Conservation (phyloP, 768 basidiomycete genomes). For the Dioszegia crocea region DNA sequence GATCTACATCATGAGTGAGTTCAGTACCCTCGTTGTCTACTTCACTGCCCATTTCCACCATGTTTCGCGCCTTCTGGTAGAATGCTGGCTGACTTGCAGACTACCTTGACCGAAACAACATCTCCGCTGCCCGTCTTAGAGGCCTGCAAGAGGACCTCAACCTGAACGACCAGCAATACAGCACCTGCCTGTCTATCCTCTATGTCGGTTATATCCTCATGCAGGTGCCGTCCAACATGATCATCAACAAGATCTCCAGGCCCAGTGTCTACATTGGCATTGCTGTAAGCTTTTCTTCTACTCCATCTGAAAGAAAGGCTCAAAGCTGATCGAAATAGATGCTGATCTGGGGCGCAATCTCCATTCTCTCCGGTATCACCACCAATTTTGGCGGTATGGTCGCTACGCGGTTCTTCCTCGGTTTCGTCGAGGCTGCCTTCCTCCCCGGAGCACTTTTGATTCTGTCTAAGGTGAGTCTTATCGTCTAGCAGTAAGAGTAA, state of each 20-base stretch:
- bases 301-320: not conserved
- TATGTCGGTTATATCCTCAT: constrained; percentile 37
- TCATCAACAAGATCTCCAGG: constrained; percentile 40
- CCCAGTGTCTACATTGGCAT: constrained; percentile 48
- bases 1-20: constrained; percentile 44
- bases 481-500: not conserved
- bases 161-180: constrained; percentile 38
- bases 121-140: constrained; percentile 36
- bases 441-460: constrained; percentile 44
- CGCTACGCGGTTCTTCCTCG: constrained; percentile 64
- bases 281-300: constrained; percentile 23
- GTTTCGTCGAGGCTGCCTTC: constrained; percentile 64
- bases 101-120: constrained; percentile 47
- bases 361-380: constrained; percentile 53
- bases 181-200: constrained; percentile 43
- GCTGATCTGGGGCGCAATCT: constrained; percentile 40
- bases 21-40: not conserved
- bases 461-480: constrained; percentile 28
- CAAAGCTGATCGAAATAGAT: constrained; percentile 19
- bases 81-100: constrained; percentile 13
- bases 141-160: constrained; percentile 43
- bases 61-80: no score
- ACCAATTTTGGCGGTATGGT: constrained; percentile 53
- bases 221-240: constrained; percentile 47
- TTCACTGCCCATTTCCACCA: no score